Evolutionary conservation across 2,329 filamentous ascomycete species (phyloP), one percentile per base, ranked within the genome.

Genomic region (Penicillium sp.): DNA sequence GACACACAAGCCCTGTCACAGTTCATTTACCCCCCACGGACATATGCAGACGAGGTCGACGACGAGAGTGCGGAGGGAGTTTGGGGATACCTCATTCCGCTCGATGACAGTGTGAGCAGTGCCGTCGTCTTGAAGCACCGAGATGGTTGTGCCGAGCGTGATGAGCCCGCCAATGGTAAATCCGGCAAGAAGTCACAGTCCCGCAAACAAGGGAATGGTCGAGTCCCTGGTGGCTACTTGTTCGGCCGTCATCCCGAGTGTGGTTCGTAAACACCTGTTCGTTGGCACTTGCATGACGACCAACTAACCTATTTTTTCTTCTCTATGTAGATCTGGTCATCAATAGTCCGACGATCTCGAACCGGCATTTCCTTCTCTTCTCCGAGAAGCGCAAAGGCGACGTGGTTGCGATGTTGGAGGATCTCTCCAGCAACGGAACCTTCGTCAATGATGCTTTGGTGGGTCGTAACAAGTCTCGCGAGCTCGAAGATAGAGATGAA

Each of bases 221-320:
- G 87, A 22, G 84, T 90, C 15, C 89, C 92, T 0, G 89, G 91
- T 44, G 95, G 95, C 33, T 99, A 96, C 75, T 80, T 99, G 58
- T 90, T 99, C 65, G 95, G 95, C 40, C 87, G 95, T 67, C 95
- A 99, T 80, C 89, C 91, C 2, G 95, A 99, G 79, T 98, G 95
- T 77, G 92, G 91, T 94, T 84, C 74, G 91, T 84, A 50, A 26
- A 54, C 24, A 59, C 35, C 17, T 30, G 22, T 38, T 35, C 37
- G 28, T 30, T 35, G 19, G 30, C 22, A 15, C 26, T 22, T 33
- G 19, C 19, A 17, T 51, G 22, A 37, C 40, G 53, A 40, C 70
- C 74, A 57, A 72, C 64, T 44, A 42, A 38, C 40, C 4, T 49
- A 15, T n/a, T 22, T 53, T 4, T 40, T 53, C 8, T 40, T 53